Conservation (phyloP, 2,329 filamentous ascomycete species). For the Fusarium pseudograminearum region DNA sequence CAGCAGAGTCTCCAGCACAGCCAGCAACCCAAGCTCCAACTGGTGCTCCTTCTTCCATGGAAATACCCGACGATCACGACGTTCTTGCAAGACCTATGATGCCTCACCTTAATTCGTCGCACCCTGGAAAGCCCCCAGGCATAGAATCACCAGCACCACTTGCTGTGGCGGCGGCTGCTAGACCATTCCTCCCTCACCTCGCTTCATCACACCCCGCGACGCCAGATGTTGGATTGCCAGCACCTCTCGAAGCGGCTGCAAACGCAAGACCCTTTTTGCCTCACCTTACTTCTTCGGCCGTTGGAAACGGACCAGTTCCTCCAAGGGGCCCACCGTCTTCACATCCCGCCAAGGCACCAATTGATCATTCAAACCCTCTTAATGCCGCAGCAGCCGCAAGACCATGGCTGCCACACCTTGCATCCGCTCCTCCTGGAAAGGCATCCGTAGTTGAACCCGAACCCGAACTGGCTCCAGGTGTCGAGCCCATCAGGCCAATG, state of each 20-base stretch:
- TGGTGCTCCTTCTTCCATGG: slow-evolving; percentile 45
- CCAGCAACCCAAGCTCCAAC: slow-evolving; percentile 44
- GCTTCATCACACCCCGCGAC: slow-evolving; percentile 25
- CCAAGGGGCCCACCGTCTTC: not conserved
- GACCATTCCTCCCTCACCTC: slow-evolving; percentile 39
- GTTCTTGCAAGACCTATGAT: slow-evolving; percentile 41
- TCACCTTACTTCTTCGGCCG: not conserved
- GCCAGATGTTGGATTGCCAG: not conserved
- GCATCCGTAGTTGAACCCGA: not conserved
- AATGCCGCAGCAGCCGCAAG: not conserved
- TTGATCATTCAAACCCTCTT: not conserved
- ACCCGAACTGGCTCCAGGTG: not conserved
- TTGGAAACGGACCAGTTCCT: not conserved
- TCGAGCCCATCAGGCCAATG: slow-evolving; percentile 26
- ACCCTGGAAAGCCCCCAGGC: slow-evolving; percentile 28
- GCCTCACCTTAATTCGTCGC: slow-evolving; percentile 34
- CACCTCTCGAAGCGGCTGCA: not conserved
- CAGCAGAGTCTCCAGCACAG: slow-evolving; percentile 26
- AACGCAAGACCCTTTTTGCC: not conserved
- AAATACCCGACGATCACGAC: not conserved
- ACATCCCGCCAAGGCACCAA: not conserved
- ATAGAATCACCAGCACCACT: slow-evolving; percentile 27
- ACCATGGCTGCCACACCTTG: slow-evolving; percentile 3
- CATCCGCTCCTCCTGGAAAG: slow-evolving; percentile 1
- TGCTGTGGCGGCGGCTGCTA: slow-evolving; percentile 12